These are phyloP conservation scores for Diaporthe vaccinii DNA, from an alignment of 2,329 filamentous ascomycete genomes.

Conservation along the genomic window DNA sequence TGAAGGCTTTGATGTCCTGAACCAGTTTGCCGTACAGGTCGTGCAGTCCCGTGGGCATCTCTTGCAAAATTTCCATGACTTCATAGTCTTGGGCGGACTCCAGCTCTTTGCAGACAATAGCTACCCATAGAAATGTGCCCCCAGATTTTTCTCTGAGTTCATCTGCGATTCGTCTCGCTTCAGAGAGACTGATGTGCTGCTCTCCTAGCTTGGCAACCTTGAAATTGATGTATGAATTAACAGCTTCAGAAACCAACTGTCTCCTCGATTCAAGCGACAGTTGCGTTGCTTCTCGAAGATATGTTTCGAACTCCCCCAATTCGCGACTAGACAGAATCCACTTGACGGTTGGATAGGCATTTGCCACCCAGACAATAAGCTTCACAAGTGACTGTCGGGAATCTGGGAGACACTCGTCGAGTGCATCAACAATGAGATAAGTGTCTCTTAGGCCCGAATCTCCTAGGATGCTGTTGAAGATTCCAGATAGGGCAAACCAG, in stretches of 20 bases:
- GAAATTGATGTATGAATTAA: neutral
- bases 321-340: neutral
- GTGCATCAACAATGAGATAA: neutral
- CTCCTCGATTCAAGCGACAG: neutral
- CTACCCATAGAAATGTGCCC: neutral
- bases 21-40: neutral
- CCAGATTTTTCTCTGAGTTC: neutral
- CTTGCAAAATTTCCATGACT: neutral
- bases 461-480: neutral
- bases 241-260: neutral
- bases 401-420: neutral
- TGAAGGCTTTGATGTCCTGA: neutral
- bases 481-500: neutral
- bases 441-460: neutral
- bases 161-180: neutral
- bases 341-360: too few relatives aligned
- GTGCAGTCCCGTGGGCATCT: neutral
- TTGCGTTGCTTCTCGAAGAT: neutral
- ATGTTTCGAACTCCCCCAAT: neutral
- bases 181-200: too few relatives aligned
- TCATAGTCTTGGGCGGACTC: neutral
- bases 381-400: neutral
- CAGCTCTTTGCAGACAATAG: neutral
- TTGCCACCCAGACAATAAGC: neutral
- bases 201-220: neutral